A percentile compares a stretch with the other conserved stretches of the same genome.
phyloP scores from a whole-genome alignment of 2,329 filamentous ascomycete genomes.

The Colletotrichum sp. region DNA sequence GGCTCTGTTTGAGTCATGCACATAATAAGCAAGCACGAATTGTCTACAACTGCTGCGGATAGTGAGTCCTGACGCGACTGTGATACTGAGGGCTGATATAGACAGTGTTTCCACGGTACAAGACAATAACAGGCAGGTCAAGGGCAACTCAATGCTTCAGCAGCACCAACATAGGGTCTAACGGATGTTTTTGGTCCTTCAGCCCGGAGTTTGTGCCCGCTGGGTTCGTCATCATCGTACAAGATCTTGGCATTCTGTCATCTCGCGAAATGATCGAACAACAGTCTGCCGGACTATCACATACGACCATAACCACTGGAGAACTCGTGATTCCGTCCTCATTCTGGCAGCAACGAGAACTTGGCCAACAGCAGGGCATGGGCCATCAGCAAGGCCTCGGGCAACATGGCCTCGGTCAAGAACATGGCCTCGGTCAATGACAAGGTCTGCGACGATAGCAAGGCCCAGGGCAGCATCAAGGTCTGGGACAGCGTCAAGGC shows the following conservation, averaged over 20 bases:
- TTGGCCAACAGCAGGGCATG: slow-evolving; percentile 17
- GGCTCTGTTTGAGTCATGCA: neutral
- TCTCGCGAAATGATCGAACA: no score
- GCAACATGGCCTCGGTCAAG: neutral
- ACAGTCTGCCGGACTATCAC: no score
- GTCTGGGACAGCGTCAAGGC: neutral
- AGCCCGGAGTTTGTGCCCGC: neutral
- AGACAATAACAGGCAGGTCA: neutral
- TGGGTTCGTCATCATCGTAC: neutral
- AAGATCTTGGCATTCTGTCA: no score
- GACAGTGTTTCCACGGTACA: neutral
- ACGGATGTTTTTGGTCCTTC: no score
- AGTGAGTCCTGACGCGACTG: neutral
- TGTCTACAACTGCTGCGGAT: neutral
- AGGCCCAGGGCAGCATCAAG: rapidly evolving
- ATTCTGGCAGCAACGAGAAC: neutral
- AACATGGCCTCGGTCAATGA: neutral
- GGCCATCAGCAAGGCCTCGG: slow-evolving; percentile 14
- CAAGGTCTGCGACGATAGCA: neutral
- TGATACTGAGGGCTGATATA: no score
- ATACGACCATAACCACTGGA: no score
- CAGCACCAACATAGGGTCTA: no score
- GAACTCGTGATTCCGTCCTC: no score
- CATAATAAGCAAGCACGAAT: slow-evolving; percentile 2
- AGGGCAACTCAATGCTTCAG: neutral